Conservation (phyloP, 805 yeast genomes). For the Schwanniomyces yamadae region DNA sequence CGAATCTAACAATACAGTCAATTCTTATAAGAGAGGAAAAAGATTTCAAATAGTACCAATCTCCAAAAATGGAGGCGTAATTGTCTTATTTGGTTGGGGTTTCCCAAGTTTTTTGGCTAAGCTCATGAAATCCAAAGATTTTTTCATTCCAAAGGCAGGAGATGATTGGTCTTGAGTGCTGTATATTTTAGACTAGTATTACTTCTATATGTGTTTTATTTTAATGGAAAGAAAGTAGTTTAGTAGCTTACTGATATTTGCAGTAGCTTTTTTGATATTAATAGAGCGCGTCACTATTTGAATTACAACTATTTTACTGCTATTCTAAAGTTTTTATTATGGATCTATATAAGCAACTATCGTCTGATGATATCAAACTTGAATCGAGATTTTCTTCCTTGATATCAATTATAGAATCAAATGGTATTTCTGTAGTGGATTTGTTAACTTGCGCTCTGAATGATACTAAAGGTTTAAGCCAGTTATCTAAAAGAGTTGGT, state of each 20-base stretch:
- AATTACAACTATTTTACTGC: not conserved
- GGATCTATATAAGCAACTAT: slow-evolving; percentile 26
- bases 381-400: slow-evolving; percentile 16
- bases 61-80: slow-evolving; percentile 37
- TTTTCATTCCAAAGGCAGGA: slow-evolving; percentile 23
- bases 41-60: slow-evolving; percentile 29
- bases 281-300: not conserved
- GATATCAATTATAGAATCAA: slow-evolving; percentile 12
- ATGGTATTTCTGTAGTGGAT: slow-evolving; percentile 29
- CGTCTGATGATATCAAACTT: slow-evolving; percentile 8
- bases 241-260: no score
- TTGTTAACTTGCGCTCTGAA: slow-evolving; percentile 16
- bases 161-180: no score
- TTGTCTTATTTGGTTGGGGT: slow-evolving; percentile 25
- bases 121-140: slow-evolving; percentile 27
- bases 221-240: no score
- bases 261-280: not conserved
- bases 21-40: slow-evolving; percentile 10
- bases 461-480: slow-evolving; percentile 9
- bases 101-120: slow-evolving; percentile 29
- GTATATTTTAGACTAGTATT: no score
- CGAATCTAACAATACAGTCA: slow-evolving; percentile 10
- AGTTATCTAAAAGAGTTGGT: slow-evolving; percentile 20
- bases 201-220: no score
- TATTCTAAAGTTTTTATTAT: slow-evolving; percentile 7